Base-by-base conservation (phyloP, 2,329 filamentous ascomycete species). In the Phaeosphaeriaceae sp. region DNA sequence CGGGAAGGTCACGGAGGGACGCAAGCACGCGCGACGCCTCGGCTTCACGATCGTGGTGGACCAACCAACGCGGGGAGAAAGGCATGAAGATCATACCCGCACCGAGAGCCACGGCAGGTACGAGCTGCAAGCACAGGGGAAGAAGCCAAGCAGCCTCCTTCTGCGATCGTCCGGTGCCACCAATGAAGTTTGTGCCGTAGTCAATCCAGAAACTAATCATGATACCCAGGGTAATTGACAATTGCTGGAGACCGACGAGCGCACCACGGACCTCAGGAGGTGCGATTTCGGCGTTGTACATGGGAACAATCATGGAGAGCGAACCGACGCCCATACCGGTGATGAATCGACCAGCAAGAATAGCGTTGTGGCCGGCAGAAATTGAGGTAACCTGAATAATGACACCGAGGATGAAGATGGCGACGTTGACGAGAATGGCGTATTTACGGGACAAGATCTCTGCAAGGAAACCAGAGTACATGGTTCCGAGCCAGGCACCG, bases 81-180 rank as follows among this genome's bases (percentile, higher is more conserved):
- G 90, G 91, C 89, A 93, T 91, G 76, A 91, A 91, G 11, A 90
- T 68, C 84, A 93, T 92, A 31, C 91, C 90, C 7, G 83, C 69
- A 31, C 89, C 86, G 1, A 93, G 84, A 3, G 91, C 68, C 1
- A 88, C 65, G 0, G 89, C 89, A 0, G 90, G 90, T 0, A 83
- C 81, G 2, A 92, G 81, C 68, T 93, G 91, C 0, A 93, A 80
- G 62, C 85, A 88, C 48, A 91, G 85, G 0, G 91, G 91, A 0
- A 91, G 78, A 0, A 91, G 83, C 91, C 91, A 95, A 0, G 91
- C 88, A 0, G 87, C 86, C 55, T 91, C 85, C 4, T 81, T 84
- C 72, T 93, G 91, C 0, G 63, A 76, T 3, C 57, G 60, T 69
- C 86, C 86, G 0, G 85, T 88, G 4, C 86, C 90, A 7, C 79